These are phyloP conservation scores for Lasiosphaeria hispida DNA, from an alignment of 495 filamentous ascomycete species.

Conservation along the genomic window DNA sequence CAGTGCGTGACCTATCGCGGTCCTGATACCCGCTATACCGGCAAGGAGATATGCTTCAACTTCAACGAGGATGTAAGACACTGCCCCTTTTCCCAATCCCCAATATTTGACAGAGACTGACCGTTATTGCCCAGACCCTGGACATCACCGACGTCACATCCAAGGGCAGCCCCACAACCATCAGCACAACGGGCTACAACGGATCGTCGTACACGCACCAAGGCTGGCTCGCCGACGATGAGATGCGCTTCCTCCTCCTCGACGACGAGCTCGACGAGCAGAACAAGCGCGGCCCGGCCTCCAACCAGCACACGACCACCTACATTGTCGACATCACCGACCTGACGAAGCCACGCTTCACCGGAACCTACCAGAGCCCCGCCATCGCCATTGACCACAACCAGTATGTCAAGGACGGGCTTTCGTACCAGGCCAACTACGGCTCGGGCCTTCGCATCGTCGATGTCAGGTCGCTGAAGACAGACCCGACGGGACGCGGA, in stretches of 20 bases:
- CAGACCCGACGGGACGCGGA: slow-evolving; percentile 48
- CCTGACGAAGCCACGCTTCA: slow-evolving; percentile 48
- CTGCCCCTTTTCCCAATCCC: no score
- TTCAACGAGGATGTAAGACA: slow-evolving; percentile 48
- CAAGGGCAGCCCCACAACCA: slow-evolving; percentile 44
- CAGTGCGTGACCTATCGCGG: slow-evolving; percentile 60
- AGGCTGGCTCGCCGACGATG: slow-evolving; percentile 56
- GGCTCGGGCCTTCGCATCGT: slow-evolving; percentile 54
- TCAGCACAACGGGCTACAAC: slow-evolving; percentile 55
- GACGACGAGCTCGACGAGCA: slow-evolving; percentile 62
- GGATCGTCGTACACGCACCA: slow-evolving; percentile 60
- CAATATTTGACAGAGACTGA: no score
- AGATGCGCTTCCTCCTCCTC: slow-evolving; percentile 54
- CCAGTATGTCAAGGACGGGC: slow-evolving; percentile 54
- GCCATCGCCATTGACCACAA: slow-evolving; percentile 58
- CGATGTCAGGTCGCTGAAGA: slow-evolving; percentile 51
- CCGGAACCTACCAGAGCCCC: slow-evolving; percentile 50
- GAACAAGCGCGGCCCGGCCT: slow-evolving; percentile 44
- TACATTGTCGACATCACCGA: slow-evolving; percentile 56
- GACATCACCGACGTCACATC: slow-evolving; percentile 53
- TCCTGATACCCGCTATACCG: slow-evolving; percentile 50
- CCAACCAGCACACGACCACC: slow-evolving; percentile 46
- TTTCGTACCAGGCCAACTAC: slow-evolving; percentile 59
- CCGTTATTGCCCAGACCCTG: slow-evolving; percentile 19
- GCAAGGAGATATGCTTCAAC: slow-evolving; percentile 58